These are phyloP conservation scores for Bothriochloa decipiens DNA, from an alignment of 176 grass and related monocot genomes.

Conservation along the genomic window DNA sequence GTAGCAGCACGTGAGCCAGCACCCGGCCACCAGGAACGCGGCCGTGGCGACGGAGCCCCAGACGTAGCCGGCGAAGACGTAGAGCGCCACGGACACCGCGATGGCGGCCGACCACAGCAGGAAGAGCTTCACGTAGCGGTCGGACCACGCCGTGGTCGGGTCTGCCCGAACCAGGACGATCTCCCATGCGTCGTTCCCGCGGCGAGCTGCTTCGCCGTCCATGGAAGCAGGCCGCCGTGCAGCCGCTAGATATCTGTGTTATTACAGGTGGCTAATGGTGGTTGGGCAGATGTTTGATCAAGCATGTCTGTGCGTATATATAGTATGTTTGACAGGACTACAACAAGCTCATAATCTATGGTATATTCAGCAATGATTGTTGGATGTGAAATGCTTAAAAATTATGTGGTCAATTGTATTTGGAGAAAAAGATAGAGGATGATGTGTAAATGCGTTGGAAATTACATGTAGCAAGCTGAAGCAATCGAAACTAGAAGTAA, in stretches of 20 bases:
- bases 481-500: not conserved
- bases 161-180: not conserved
- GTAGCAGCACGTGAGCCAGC: conserved; percentile 37
- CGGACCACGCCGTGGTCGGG: not conserved
- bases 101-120: conserved; percentile 19
- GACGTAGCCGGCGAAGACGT: conserved; percentile 28
- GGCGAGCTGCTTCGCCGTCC: not conserved
- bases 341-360: not conserved
- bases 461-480: not conserved
- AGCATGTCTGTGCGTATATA: not conserved
- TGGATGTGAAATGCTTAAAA: not conserved
- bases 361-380: not conserved
- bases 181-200: not conserved
- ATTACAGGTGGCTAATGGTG: not conserved
- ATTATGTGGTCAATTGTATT: conserved; percentile 12
- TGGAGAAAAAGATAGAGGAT: not conserved
- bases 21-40: not conserved
- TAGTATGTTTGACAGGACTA: not conserved
- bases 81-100: conserved; percentile 14
- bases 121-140: conserved; percentile 17
- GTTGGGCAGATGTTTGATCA: not conserved
- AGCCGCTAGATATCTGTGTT: not conserved
- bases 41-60: conserved; percentile 43
- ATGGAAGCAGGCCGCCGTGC: not conserved
- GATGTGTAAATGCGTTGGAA: not conserved